Conservation (phyloP, 495 filamentous ascomycete genomes). For the Aspergillus indologenus region DNA sequence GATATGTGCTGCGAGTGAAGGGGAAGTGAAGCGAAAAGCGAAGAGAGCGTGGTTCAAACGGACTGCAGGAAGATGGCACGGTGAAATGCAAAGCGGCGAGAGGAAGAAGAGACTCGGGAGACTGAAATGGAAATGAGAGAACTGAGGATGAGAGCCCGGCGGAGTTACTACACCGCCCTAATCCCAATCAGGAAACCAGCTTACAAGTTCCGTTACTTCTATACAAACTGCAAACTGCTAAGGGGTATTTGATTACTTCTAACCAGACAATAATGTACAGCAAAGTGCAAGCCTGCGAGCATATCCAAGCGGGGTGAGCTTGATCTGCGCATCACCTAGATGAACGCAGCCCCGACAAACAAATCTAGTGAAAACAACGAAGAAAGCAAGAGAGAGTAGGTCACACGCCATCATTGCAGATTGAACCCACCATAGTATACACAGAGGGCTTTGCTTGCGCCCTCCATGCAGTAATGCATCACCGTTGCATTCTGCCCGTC, state of each 20-base stretch:
- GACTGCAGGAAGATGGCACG: neutral
- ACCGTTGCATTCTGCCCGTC: conserved; percentile 58
- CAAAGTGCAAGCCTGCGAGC: neutral
- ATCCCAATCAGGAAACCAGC: conserved; percentile 24
- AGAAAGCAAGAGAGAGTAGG: neutral
- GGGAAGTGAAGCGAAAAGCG: too few relatives aligned
- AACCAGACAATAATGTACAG: neutral
- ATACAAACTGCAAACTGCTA: too few relatives aligned
- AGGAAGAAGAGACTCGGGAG: too few relatives aligned
- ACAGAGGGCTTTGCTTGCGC: conserved; percentile 77
- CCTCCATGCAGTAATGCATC: conserved; percentile 87
- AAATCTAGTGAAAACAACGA: neutral
- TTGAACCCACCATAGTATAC: conserved; percentile 51
- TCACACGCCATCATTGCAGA: conserved; percentile 13
- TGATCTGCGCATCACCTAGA: neutral
- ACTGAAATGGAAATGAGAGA: too few relatives aligned
- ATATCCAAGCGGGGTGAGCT: neutral
- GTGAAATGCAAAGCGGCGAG: neutral
- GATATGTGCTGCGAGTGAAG: conserved; percentile 1
- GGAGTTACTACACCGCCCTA: conserved; percentile 12
- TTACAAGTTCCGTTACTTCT: neutral
- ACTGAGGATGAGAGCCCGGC: conserved; percentile 10
- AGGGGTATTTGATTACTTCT: conserved; percentile 1
- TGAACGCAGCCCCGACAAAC: neutral
- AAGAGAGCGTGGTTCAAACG: neutral